Conservation (phyloP, 148 eudicot genomes). For the Nepenthes gracilis region DNA sequence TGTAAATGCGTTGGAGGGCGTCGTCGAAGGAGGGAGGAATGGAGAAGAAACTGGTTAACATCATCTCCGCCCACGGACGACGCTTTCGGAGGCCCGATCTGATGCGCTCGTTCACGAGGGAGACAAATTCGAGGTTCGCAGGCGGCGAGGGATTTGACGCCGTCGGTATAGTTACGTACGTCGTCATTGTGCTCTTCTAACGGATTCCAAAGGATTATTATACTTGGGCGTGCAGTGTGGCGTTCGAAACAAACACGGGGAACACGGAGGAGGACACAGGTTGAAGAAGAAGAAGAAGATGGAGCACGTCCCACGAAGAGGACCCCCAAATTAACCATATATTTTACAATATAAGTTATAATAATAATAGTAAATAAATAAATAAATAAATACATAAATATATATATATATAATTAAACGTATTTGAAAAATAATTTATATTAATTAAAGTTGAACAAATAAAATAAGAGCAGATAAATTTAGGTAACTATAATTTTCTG, state of each 20-base stretch:
- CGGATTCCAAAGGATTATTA: no score
- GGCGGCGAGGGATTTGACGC: constrained; percentile 9
- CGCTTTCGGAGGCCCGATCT: constrained; percentile 20
- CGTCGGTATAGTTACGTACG: constrained; percentile 55
- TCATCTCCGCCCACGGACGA: constrained; percentile 39
- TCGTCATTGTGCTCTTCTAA: constrained; percentile 20
- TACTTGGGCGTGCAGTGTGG: no score
- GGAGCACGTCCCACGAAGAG: not conserved
- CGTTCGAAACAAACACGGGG: not conserved
- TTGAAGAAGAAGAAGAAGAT: not conserved
- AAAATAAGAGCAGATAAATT: no score
- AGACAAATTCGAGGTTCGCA: constrained; percentile 13
- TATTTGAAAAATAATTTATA: no score
- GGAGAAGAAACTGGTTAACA: constrained; percentile 18
- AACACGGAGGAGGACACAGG: not conserved
- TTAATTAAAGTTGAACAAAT: no score
- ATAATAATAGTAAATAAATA: no score
- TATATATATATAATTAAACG: no score
- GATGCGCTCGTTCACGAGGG: constrained; percentile 25
- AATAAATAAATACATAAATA: no score
- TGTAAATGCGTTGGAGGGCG: constrained; percentile 18
- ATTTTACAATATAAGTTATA: no score
- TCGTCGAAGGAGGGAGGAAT: constrained; percentile 25
- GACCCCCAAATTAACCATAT: no score
- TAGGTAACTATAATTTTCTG: no score